These are phyloP conservation scores for Cryoendolithus antarcticus DNA, from an alignment of 2,329 filamentous ascomycete genomes.

Conservation along the genomic window DNA sequence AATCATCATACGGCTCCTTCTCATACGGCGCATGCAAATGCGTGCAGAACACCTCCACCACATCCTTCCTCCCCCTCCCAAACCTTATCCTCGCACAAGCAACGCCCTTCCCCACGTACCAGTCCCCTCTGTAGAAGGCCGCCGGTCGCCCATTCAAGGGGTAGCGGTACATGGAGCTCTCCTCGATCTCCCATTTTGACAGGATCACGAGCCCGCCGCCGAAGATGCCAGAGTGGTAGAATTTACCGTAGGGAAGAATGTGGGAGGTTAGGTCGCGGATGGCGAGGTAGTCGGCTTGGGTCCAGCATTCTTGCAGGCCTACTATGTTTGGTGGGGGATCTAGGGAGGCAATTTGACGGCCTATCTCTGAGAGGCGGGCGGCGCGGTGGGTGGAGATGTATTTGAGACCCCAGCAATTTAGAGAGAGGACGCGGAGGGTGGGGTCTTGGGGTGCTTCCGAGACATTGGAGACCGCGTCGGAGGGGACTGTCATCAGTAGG, in stretches of 20 bases:
- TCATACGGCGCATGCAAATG: slow-evolving; percentile 81
- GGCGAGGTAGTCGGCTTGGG: slow-evolving; percentile 65
- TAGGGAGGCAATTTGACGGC: slow-evolving; percentile 58
- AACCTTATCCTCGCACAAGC: slow-evolving; percentile 70
- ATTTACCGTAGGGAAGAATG: slow-evolving; percentile 80
- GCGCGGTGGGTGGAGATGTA: slow-evolving; percentile 66
- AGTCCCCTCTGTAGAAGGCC: slow-evolving; percentile 88
- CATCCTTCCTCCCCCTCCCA: slow-evolving; percentile 49
- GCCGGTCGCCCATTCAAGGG: slow-evolving; percentile 88
- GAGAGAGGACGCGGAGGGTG: slow-evolving; percentile 63
- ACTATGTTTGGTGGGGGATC: slow-evolving; percentile 68
- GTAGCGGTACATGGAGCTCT: slow-evolving; percentile 76
- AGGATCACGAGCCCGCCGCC: slow-evolving; percentile 81
- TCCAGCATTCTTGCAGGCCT: slow-evolving; percentile 95
- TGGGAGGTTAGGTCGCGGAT: slow-evolving; percentile 62
- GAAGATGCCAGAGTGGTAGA: slow-evolving; percentile 81
- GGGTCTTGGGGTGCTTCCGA: slow-evolving; percentile 22
- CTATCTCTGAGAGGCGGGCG: slow-evolving; percentile 73
- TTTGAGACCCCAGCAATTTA: slow-evolving; percentile 97
- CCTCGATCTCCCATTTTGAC: slow-evolving; percentile 82
- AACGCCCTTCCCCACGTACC: slow-evolving; percentile 92
- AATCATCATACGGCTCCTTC: slow-evolving; percentile 64
- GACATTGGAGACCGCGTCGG: neutral
- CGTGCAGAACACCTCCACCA: slow-evolving; percentile 85
- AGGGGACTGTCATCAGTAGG: neutral